Conservation (phyloP, 495 filamentous ascomycete genomes). For the Aspergillus diversus region DNA sequence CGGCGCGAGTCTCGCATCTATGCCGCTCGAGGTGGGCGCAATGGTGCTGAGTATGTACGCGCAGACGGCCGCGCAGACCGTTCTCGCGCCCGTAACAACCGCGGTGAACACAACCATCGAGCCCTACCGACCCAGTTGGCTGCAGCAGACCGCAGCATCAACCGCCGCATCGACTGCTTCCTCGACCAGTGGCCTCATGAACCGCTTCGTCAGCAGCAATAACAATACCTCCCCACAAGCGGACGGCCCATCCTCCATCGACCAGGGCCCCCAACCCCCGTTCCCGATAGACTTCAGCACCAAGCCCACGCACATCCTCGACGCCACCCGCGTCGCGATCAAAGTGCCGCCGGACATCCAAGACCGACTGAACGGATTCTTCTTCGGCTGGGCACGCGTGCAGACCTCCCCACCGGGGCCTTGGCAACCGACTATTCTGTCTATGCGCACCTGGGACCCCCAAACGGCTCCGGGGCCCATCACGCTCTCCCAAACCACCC, state of each 20-base stretch:
- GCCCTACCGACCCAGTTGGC: constrained; percentile 40
- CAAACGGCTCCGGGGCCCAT: constrained; percentile 33
- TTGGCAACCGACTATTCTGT: constrained; percentile 61
- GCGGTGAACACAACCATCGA: constrained; percentile 43
- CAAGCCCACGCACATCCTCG: constrained; percentile 31
- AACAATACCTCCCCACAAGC: background rate
- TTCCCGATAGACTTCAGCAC: constrained; percentile 61
- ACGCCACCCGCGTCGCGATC: constrained; percentile 33
- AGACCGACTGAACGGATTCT: constrained; percentile 59
- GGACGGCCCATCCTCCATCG: constrained; percentile 23
- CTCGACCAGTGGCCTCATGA: constrained; percentile 39
- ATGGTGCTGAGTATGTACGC: constrained; percentile 58
- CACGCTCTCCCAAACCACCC: constrained; percentile 45
- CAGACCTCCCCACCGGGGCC: constrained; percentile 12
- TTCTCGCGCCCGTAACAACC: constrained; percentile 51
- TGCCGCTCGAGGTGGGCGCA: constrained; percentile 66
- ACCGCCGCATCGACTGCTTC: constrained; percentile 48
- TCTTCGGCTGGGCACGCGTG: constrained; percentile 64
- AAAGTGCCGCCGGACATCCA: constrained; percentile 49
- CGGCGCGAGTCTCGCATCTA: constrained; percentile 64
- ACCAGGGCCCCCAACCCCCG: constrained; percentile 57
- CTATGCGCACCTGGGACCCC: constrained; percentile 42
- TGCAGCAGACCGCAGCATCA: constrained; percentile 44
- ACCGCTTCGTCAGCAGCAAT: constrained; percentile 19
- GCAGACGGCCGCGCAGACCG: constrained; percentile 47